phyloP scores from a whole-genome alignment of 2,329 filamentous ascomycete genomes.

The Stemphylium beticola region DNA sequence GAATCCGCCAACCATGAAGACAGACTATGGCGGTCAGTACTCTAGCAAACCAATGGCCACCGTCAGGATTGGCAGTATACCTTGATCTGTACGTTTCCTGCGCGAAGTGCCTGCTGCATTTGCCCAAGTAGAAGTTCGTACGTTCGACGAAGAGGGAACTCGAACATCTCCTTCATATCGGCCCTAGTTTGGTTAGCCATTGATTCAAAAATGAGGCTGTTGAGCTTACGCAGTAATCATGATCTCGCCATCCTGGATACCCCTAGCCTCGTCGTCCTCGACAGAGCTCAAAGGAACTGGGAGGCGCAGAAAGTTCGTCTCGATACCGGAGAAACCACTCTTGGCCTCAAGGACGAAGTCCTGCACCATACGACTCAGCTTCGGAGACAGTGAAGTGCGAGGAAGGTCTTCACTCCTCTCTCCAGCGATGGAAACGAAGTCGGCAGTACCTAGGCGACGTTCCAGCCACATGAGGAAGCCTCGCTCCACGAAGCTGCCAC shows the following conservation, averaged over 20 bases:
- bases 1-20: conserved; percentile 40
- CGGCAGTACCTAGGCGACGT: conserved; percentile 18
- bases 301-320: conserved; percentile 23
- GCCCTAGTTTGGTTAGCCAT: conserved; percentile 15
- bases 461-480: conserved; percentile 33
- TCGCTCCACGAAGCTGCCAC: conserved; percentile 36
- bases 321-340: conserved; percentile 25
- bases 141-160: conserved; percentile 10
- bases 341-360: conserved; percentile 30
- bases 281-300: conserved; percentile 25
- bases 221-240: conserved; percentile 23
- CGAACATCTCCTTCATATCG: conserved; percentile 29
- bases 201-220: too few relatives aligned
- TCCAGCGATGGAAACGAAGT: conserved; percentile 30
- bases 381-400: conserved; percentile 18
- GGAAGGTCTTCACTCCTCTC: conserved; percentile 14
- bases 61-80: conserved; percentile 3
- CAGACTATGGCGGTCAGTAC: conserved; percentile 12
- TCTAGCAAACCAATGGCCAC: too few relatives aligned
- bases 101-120: conserved; percentile 4
- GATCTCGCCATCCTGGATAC: conserved; percentile 35
- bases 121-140: conserved; percentile 24
- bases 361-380: conserved; percentile 25
- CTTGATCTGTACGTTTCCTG: conserved; percentile 7
- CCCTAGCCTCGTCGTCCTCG: conserved; percentile 26